Evolutionary conservation across 176 grass and related monocot species (phyloP), one percentile per base, ranked within the genome.

Genomic region (Ensete ventricosum): DNA sequence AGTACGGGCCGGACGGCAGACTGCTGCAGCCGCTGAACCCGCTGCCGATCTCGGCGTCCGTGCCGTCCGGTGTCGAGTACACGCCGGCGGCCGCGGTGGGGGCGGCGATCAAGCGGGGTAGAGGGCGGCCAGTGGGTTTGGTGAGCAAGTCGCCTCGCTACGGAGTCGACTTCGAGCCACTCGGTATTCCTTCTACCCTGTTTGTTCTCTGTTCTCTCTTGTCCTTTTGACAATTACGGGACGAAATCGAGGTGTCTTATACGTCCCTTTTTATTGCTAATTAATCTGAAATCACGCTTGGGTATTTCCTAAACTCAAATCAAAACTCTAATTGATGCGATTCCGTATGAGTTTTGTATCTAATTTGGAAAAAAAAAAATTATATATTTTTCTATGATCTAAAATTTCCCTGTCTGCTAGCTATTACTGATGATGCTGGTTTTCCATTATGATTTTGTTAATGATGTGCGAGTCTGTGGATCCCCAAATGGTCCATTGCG

Each of bases 41-140:
- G 65, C 87, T 77, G 20, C 94, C 94, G 77, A 90, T 97, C 82
- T 97, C 90, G 50, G 83, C 94, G 66, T 92, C 94, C 48, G 90
- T 84, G 52, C 90, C 94, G 71, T 84, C 78, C 60, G 76, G 60
- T 20, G 92, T 73, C 8, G 81, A 77, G 21, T 99, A 99, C 78
- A 91, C 86, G 70, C 84, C 95, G 1, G 90, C 88, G 48, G 73
- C 90, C 0, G 82, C 90, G 23, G 90, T 99, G 16, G 90, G 95
- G 26, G 84, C 95, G 54, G 88, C 84, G 69, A 94, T 94, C 86
- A 93, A 93, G 77, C 73, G 95, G 54, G 88, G 86, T 51, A 53
- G 89, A 81, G 89, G 87, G 11, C 77, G 87, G 48, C 79, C 88
- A n/a, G 85, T 88, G 54, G 95, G 88, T 68, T 89, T 91, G 70